Conservation (phyloP, 345 rosid species). For the Passiflora organensis region DNA sequence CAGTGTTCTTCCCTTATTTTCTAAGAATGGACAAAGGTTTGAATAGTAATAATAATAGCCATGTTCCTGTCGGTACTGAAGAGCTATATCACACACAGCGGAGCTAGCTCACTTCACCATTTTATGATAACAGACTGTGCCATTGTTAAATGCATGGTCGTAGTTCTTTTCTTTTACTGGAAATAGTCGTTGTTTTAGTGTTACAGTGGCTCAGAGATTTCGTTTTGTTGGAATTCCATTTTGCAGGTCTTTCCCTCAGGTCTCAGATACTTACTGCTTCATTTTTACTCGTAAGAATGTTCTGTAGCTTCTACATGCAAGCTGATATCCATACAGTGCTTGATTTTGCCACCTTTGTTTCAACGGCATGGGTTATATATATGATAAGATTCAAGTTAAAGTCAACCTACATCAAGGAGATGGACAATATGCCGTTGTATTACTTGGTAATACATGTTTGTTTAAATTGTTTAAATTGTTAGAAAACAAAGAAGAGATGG, state of each 20-base stretch:
- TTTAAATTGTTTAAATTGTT: background rate
- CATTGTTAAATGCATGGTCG: no score
- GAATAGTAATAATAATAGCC: no score
- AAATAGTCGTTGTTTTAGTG: no score
- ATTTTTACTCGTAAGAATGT: slow-evolving; percentile 54
- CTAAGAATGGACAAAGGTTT: no score
- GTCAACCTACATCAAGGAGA: slow-evolving; percentile 52
- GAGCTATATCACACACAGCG: no score
- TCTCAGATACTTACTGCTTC: slow-evolving; percentile 67
- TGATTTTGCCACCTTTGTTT: slow-evolving; percentile 48
- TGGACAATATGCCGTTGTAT: slow-evolving; percentile 51
- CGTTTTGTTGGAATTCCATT: no score
- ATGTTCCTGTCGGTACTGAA: no score
- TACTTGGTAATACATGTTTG: slow-evolving; percentile 38
- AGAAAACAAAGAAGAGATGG: background rate
- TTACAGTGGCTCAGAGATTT: no score
- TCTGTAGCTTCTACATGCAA: slow-evolving; percentile 40
- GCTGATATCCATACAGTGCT: slow-evolving; percentile 56
- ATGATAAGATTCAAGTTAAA: slow-evolving; percentile 71
- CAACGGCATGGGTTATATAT: slow-evolving; percentile 67
- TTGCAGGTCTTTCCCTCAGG: slow-evolving; percentile 71
- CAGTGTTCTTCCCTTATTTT: no score
- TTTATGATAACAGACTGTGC: no score
- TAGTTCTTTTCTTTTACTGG: no score
- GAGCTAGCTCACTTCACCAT: no score